Conservation (phyloP, 73 alveolate species). For the Effrenium voratum region DNA sequence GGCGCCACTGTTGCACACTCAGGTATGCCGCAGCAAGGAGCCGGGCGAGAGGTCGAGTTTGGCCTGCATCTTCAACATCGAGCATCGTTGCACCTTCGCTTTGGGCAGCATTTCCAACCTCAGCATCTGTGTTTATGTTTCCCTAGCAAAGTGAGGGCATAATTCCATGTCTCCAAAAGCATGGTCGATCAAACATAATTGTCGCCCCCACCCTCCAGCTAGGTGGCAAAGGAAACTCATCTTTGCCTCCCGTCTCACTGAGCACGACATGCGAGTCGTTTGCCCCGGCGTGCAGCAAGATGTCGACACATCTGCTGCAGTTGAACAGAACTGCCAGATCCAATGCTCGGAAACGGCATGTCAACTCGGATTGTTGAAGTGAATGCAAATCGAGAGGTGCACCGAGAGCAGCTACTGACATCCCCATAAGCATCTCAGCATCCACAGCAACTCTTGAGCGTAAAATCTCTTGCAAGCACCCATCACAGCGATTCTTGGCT, state of each 20-base stretch:
- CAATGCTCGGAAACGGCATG: neutral
- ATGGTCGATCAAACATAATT: too few relatives aligned
- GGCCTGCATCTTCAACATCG: neutral
- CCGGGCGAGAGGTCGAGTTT: too few relatives aligned
- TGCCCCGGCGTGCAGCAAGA: conserved; percentile 11
- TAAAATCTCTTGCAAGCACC: neutral
- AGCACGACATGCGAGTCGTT: neutral
- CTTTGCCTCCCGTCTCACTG: neutral
- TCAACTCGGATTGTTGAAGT: too few relatives aligned
- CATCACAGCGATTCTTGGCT: neutral
- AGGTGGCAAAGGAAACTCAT: neutral
- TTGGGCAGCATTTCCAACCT: conserved; percentile 10
- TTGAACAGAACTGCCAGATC: conserved; percentile 11
- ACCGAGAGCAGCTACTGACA: too few relatives aligned
- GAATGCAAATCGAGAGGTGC: too few relatives aligned
- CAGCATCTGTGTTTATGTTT: too few relatives aligned
- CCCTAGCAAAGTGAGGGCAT: too few relatives aligned
- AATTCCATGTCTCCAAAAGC: too few relatives aligned
- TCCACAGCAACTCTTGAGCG: neutral
- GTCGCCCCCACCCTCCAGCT: neutral
- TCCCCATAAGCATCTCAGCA: neutral
- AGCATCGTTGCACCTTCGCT: conserved; percentile 1
- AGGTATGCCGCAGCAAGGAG: too few relatives aligned
- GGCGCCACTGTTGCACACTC: too few relatives aligned
- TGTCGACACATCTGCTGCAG: neutral